A percentile compares a stretch with the other conserved stretches of the same genome.
phyloP scores from a whole-genome alignment of 108 stramenopile genomes.

The Nannochloropsis granulata region DNA sequence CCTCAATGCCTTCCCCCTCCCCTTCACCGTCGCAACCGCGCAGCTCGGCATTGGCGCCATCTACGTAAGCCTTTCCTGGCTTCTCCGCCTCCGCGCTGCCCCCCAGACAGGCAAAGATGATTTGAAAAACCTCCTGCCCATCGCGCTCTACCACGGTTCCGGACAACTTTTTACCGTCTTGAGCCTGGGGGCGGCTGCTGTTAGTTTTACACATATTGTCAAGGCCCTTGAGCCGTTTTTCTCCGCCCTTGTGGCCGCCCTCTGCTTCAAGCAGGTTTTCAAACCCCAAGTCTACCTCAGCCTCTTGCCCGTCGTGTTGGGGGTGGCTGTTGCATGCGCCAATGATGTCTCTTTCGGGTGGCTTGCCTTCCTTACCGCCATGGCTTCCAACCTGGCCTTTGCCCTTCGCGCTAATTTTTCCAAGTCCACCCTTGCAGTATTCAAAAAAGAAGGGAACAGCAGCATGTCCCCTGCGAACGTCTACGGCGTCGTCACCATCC shows the following conservation, averaged over 20 bases:
- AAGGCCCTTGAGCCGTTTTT: slow-evolving; percentile 97
- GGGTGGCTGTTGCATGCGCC: slow-evolving; percentile 86
- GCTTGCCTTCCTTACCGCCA: slow-evolving; percentile 72
- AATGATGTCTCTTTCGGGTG: slow-evolving; percentile 73
- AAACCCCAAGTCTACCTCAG: slow-evolving; percentile 50
- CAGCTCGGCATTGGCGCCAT: slow-evolving; percentile 83
- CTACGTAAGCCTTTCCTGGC: slow-evolving; percentile 77
- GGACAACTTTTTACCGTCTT: slow-evolving; percentile 91
- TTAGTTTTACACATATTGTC: slow-evolving; percentile 98
- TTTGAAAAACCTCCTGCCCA: slow-evolving; percentile 72
- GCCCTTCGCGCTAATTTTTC: slow-evolving; percentile 64
- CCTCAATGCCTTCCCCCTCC: slow-evolving; percentile 65
- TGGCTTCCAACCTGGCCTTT: slow-evolving; percentile 73
- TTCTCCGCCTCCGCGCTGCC: slow-evolving; percentile 61
- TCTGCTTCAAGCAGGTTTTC: slow-evolving; percentile 63
- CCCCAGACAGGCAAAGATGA: slow-evolving; percentile 66
- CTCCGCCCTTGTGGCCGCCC: slow-evolving; percentile 71
- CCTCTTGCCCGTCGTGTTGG: slow-evolving; percentile 76
- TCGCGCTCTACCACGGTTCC: slow-evolving; percentile 88
- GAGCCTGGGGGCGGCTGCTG: slow-evolving; percentile 89
- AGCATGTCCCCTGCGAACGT: slow-evolving; percentile 50
- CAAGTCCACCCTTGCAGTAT: slow-evolving; percentile 40
- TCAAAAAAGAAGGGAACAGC: slow-evolving; percentile 13
- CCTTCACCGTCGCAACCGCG: slow-evolving; percentile 84
- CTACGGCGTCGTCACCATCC: slow-evolving; percentile 69